A percentile compares a stretch with the other conserved stretches of the same genome.
Evolutionary conservation across 371 early-diverging fungal species (phyloP).

Genomic region (Rhizopus sp.): DNA sequence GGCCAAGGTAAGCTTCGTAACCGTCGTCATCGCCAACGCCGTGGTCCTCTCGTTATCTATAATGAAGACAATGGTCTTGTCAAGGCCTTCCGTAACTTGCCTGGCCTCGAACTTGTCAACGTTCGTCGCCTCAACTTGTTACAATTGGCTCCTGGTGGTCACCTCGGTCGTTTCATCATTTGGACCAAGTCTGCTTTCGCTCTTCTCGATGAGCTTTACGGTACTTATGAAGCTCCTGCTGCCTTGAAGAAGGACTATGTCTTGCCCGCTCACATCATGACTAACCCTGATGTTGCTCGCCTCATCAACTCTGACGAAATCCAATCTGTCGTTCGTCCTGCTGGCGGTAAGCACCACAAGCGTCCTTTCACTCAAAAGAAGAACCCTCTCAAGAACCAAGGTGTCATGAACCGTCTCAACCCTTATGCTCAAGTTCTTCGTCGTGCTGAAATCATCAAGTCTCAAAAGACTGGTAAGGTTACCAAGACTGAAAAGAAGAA

Average conservation of each 20-base stretch:
- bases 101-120: constrained; percentile 96
- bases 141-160: constrained; percentile 99
- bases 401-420: constrained; percentile 94
- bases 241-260: constrained; percentile 93
- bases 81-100: constrained; percentile 99
- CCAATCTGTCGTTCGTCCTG: constrained; percentile 92
- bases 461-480: constrained; percentile 71
- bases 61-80: constrained; percentile 94
- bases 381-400: constrained; percentile 96
- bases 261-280: constrained; percentile 87
- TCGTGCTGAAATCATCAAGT: constrained; percentile 77
- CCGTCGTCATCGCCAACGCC: constrained; percentile 98
- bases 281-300: constrained; percentile 95
- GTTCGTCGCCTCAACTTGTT: constrained; percentile 96
- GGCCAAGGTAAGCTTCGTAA: constrained; percentile 99
- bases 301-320: constrained; percentile 98
- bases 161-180: constrained; percentile 99
- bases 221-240: constrained; percentile 82
- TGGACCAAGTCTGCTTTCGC: constrained; percentile 99
- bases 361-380: constrained; percentile 94
- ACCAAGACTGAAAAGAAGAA: constrained; percentile 57
- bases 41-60: constrained; percentile 98
- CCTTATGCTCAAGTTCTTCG: constrained; percentile 92
- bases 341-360: constrained; percentile 79
- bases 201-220: constrained; percentile 94